Evolutionary conservation across 2,329 filamentous ascomycete species (phyloP).

Genomic region (Bipolaris gigantea): DNA sequence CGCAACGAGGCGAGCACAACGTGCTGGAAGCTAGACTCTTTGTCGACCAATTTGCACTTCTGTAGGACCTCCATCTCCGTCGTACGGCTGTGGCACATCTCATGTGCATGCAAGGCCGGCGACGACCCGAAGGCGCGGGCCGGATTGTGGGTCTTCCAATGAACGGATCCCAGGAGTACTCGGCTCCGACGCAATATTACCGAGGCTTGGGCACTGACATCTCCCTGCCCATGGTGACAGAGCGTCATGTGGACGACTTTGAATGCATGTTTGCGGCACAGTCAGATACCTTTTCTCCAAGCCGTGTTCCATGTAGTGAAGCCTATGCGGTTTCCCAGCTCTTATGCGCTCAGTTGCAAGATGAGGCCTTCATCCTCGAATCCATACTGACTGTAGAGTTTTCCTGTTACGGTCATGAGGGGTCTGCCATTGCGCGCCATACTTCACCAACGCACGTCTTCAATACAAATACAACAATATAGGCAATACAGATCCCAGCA

Average conservation of each 20-base stretch:
- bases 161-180: slow-evolving; percentile 13
- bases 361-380: neutral
- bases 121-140: slow-evolving; percentile 17
- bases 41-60: neutral
- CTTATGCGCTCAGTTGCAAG: neutral
- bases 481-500: neutral
- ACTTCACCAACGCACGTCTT: neutral
- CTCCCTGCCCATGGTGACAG: neutral
- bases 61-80: neutral
- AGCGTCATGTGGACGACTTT: slow-evolving; percentile 14
- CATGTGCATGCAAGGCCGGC: slow-evolving; percentile 7
- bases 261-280: slow-evolving; percentile 6
- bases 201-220: slow-evolving; percentile 16
- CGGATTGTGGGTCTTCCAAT: slow-evolving; percentile 11
- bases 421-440: neutral
- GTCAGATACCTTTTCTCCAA: neutral
- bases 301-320: neutral
- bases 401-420: neutral
- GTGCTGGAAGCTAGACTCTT: neutral
- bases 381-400: neutral
- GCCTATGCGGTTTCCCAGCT: neutral
- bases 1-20: too few relatives aligned
- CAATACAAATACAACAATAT: too few relatives aligned
- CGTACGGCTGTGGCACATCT: neutral
- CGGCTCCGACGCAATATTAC: slow-evolving; percentile 18